Evolutionary conservation across 2,329 filamentous ascomycete species (phyloP), one percentile per base, ranked within the genome.

Genomic region (Exophiala xenobiotica): DNA sequence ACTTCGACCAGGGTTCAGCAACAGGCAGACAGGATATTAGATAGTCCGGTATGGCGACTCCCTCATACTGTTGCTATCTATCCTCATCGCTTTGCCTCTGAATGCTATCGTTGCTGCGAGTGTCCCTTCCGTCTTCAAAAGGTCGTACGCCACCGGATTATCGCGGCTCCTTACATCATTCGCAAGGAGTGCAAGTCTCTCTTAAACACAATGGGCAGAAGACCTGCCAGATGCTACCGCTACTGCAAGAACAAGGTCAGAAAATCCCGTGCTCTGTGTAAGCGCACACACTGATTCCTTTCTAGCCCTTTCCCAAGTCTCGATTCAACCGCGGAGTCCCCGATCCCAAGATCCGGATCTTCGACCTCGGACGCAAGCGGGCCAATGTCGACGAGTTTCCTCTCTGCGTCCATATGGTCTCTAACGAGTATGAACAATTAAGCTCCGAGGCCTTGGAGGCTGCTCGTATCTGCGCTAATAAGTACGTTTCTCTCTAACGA

Each of bases 241-340:
- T 99, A 99, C 88, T 99, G 93, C 91, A 99, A 99, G 90, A 99
- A 97, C 87, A 96, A 96, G n/a, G n/a, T n/a, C n/a, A n/a, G n/a
- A n/a, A n/a, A n/a, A n/a, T n/a, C n/a, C n/a, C n/a, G n/a, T n/a
- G n/a, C n/a, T n/a, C n/a, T n/a, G n/a, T n/a, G n/a, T n/a, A n/a
- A n/a, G n/a, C n/a, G n/a, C n/a, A n/a, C n/a, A n/a, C n/a, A n/a
- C n/a, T n/a, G n/a, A n/a, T n/a, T n/a, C n/a, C n/a, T n/a, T n/a
- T n/a, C n/a, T n/a, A n/a, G 87, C 90, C 92, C 77, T 97, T 96
- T 80, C 93, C 93, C 69, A 99, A 99, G 88, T 96, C 91, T 70
- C 90, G 93, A 71, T 99, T 97, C 88, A 99, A 99, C 89, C 91
- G 93, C 83, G 93, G 93, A 96, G 91, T 96, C 66, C 80, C 80